Evolutionary conservation across 78 protist species (phyloP), one percentile per base, ranked within the genome.

Genomic region (Dictyostelium purpureum): DNA sequence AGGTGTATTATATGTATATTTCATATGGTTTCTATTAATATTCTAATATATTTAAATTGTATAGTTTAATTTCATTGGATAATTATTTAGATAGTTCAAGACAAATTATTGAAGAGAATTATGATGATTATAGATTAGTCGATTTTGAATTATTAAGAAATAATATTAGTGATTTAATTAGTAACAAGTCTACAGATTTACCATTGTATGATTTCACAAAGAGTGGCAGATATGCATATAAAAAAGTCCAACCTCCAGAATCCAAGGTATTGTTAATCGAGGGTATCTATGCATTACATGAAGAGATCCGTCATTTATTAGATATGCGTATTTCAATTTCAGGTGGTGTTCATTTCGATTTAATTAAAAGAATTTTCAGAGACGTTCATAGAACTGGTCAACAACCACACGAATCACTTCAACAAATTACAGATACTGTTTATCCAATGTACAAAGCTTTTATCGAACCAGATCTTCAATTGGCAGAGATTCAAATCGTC

Each of bases 371-470:
- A n/a, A 79, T 93, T n/a, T 73, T 87, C 47, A 45, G 96, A 43
- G 96, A 93, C 45, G 89, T 93, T 35, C 61, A 38, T 12, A 74
- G 96, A 33, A 90, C 94, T 0, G 96, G 96, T 45, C 96, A 93
- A 57, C 87, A 80, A 49, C 90, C 94, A 66, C 87, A 89, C 78
- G 96, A 93, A 61, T 74, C 94, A 18, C 56, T 93, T 11, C 89
- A 70, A 49, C 96, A 93, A 59, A 90, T 93, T 24, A 89, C 96
- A 33, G 90, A 93, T 52, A 93, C 96, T 0, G 96, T 93, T 33
- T 93, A 88, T 35, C 96, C 96, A 18, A 93, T 93, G 96, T 93
- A 93, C 79, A 93, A 93, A 35, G 94, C 96, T 51, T 93, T 93
- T 69, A 88, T 93, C 80, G 96, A 93, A 51, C 96, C 96, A 0